Evolutionary conservation across 2,329 filamentous ascomycete genomes (phyloP).

Genomic region (Phaeoacremonium minimum): DNA sequence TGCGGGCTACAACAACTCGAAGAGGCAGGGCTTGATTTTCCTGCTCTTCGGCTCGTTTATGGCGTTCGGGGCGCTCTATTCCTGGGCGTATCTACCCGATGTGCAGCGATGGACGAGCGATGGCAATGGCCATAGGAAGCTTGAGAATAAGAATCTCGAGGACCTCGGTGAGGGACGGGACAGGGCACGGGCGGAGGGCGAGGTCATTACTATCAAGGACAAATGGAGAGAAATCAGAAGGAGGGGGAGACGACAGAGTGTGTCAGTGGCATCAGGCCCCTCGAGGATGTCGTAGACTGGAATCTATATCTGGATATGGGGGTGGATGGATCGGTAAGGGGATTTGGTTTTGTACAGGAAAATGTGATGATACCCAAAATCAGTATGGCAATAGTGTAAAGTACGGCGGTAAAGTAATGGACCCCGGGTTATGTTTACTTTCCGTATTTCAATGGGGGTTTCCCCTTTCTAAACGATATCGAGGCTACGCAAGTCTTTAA

Average conservation of each 20-base stretch:
- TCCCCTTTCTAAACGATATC: too few relatives aligned
- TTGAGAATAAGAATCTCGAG: slow-evolving; percentile 44
- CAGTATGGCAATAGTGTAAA: too few relatives aligned
- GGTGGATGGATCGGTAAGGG: too few relatives aligned
- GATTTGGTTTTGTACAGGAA: too few relatives aligned
- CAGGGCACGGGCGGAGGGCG: slow-evolving; percentile 36
- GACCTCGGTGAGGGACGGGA: slow-evolving; percentile 44
- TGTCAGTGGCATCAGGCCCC: too few relatives aligned
- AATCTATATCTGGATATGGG: too few relatives aligned
- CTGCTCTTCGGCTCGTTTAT: slow-evolving; percentile 46
- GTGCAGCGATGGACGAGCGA: slow-evolving; percentile 33
- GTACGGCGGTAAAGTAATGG: too few relatives aligned
- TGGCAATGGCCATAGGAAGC: slow-evolving; percentile 24
- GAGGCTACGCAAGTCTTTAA: too few relatives aligned
- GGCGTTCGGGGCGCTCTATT: slow-evolving; percentile 41
- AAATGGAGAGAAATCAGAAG: slow-evolving; percentile 35
- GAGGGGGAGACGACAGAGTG: slow-evolving; percentile 15
- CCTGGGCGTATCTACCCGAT: slow-evolving; percentile 48
- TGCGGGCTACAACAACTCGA: slow-evolving; percentile 31
- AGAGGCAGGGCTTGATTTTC: slow-evolving; percentile 44
- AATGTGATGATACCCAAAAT: too few relatives aligned
- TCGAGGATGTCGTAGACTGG: too few relatives aligned
- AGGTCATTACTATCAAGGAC: slow-evolving; percentile 36
- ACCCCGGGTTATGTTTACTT: too few relatives aligned
- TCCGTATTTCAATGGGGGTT: too few relatives aligned